Base-by-base conservation (phyloP, 2,329 filamentous ascomycete species). In the Graphilbum sp. region DNA sequence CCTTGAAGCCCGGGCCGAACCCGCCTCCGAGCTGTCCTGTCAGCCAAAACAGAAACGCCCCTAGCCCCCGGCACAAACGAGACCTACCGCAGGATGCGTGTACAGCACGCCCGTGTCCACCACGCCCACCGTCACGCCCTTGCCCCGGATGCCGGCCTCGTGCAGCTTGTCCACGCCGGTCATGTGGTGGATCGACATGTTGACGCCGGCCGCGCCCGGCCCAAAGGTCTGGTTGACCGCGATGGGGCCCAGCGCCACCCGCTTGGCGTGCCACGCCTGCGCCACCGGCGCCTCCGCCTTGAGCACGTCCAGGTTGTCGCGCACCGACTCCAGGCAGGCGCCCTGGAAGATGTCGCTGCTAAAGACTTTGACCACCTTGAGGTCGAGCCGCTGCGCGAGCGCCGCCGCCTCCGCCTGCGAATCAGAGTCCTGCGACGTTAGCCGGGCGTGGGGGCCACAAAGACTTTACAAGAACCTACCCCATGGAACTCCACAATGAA, bases 251-350 rank as follows among this genome's bases (percentile, higher is more conserved):
- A 53, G 39, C 20, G 40, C 36, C 32, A 50, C 46, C 15, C 40
- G 42, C 13, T 43, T 46, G 1, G 48, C 45, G 5, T 45, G 42
- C 51, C 51, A 53, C 3, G 48, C 50, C 18, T 43, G 39, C 3
- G 45, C 31, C 6, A 50, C 42, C 0, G 30, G 17, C 13, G 34
- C 18, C 17, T 13, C 18, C 3, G 45, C 18, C 4, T 31, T 34
- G 16, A 50, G 44, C 9, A 41, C 42, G 31, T 50, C 45, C 25
- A 46, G 19, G 37, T 47, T 49, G 24, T 44, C 35, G 11, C 34
- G 32, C 17, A 39, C 35, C 12, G 46, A 39, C 43, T 46, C 42
- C 17, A 50, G 42, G 23, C 44, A 45, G 9, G 43, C 42, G 18
- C 48, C 48, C 0, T 43, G 37, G 32, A 50, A 50, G 20, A 49